These are phyloP conservation scores for Trametes cingulata DNA, from an alignment of 768 basidiomycete genomes.

Conservation along the genomic window DNA sequence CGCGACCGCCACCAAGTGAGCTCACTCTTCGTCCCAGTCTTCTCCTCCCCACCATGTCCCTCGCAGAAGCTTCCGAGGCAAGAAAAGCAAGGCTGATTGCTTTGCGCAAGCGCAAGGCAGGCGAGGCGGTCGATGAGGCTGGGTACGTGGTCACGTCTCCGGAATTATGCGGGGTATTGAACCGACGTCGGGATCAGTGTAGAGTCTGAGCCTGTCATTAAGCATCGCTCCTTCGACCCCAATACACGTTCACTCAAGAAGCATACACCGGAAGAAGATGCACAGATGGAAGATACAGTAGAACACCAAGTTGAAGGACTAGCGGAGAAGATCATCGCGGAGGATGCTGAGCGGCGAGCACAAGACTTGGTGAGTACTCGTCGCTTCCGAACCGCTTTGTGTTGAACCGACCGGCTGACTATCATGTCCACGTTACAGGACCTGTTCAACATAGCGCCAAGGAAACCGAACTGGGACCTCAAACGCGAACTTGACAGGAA, in stretches of 20 bases:
- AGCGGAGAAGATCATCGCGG: slow-evolving; percentile 79
- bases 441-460: slow-evolving; percentile 96
- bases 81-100: slow-evolving; percentile 82
- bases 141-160: slow-evolving; percentile 40
- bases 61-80: slow-evolving; percentile 76
- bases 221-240: slow-evolving; percentile 88
- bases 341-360: slow-evolving; percentile 81
- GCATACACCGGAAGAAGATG: slow-evolving; percentile 53
- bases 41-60: slow-evolving; percentile 46
- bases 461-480: slow-evolving; percentile 94
- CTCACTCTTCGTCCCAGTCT: neutral
- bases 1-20: slow-evolving; percentile 1
- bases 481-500: slow-evolving; percentile 94
- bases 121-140: slow-evolving; percentile 43
- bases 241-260: slow-evolving; percentile 78
- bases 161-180: neutral
- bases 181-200: slow-evolving; percentile 13
- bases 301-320: slow-evolving; percentile 84
- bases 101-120: slow-evolving; percentile 70
- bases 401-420: too few species aligned
- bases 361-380: slow-evolving; percentile 89
- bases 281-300: slow-evolving; percentile 75
- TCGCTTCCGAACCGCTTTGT: too few species aligned
- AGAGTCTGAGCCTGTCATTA: slow-evolving; percentile 49
- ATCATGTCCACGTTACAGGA: slow-evolving; percentile 52